phyloP scores from a whole-genome alignment of 495 filamentous ascomycete species.

The Xanthoparmelia taractica region DNA sequence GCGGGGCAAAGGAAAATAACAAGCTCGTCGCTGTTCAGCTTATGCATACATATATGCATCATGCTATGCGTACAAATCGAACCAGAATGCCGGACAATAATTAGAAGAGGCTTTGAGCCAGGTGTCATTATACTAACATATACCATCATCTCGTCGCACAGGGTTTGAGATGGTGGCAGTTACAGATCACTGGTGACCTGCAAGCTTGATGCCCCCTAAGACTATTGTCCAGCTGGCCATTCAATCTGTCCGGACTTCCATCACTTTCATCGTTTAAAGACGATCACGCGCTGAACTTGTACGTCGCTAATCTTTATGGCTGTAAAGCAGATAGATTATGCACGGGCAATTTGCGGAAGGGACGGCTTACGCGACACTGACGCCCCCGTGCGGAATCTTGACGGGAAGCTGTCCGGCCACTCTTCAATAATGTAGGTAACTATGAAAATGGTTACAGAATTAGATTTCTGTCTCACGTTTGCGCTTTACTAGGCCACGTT shows the following conservation, averaged over 20 bases:
- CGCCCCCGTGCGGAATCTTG: not conserved
- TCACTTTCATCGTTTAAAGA: not conserved
- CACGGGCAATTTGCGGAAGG: not conserved
- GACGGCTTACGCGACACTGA: not conserved
- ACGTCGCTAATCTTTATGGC: not conserved
- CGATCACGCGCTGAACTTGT: not conserved
- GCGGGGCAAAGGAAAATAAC: not conserved
- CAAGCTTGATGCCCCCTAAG: not conserved
- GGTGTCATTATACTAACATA: no score
- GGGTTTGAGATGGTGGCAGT: not conserved
- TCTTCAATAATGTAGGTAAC: not conserved
- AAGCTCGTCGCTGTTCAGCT: not conserved
- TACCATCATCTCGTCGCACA: no score
- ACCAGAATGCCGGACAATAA: not conserved
- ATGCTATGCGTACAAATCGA: not conserved
- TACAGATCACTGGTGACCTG: not conserved
- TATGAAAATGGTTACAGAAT: not conserved
- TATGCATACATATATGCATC: not conserved
- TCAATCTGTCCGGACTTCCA: not conserved
- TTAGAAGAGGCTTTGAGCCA: not conserved
- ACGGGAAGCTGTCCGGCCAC: not conserved
- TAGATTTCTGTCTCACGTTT: not conserved
- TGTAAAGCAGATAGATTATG: not conserved
- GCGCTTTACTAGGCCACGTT: not conserved
- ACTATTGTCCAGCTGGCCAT: not conserved